phyloP scores from a whole-genome alignment of 192 early-diverging fungal genomes.

The Coemansia sp. region DNA sequence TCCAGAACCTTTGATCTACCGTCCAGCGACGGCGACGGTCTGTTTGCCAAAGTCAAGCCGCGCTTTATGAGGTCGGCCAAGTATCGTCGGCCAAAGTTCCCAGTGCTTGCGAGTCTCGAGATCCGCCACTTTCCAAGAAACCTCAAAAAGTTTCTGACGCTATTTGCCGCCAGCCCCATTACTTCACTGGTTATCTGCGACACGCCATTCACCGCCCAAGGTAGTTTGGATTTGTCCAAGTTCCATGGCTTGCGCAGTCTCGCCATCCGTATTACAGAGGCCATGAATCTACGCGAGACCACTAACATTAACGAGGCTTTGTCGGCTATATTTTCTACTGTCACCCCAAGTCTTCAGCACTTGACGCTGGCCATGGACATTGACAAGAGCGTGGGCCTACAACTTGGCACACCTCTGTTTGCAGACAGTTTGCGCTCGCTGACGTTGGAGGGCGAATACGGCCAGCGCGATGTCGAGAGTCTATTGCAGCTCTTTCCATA shows the following conservation, averaged over 20 bases:
- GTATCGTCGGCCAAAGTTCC: constrained; percentile 13
- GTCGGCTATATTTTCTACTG: background rate
- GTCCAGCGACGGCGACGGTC: too few species aligned
- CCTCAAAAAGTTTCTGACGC: background rate
- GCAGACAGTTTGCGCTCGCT: background rate
- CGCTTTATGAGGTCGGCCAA: background rate
- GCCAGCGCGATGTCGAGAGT: background rate
- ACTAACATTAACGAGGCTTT: background rate
- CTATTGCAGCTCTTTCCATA: background rate
- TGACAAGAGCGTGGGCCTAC: background rate
- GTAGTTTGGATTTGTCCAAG: background rate
- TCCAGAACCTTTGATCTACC: too few species aligned
- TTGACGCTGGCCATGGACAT: constrained; percentile 12
- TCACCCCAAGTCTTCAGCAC: background rate
- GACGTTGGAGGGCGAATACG: background rate
- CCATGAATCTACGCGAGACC: background rate
- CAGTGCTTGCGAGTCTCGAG: constrained; percentile 14
- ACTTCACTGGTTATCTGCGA: constrained; percentile 12
- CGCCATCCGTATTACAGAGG: constrained; percentile 6
- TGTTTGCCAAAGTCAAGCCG: too few species aligned
- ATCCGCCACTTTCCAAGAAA: constrained; percentile 6
- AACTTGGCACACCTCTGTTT: background rate
- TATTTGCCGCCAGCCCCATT: constrained; percentile 20
- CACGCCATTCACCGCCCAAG: background rate
- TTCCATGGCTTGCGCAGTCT: constrained; percentile 15